Percentiles rank a stretch among this genome's conserved stretches.
phyloP scores from a whole-genome alignment of 768 basidiomycete genomes.

The Astraeus odoratus region DNA sequence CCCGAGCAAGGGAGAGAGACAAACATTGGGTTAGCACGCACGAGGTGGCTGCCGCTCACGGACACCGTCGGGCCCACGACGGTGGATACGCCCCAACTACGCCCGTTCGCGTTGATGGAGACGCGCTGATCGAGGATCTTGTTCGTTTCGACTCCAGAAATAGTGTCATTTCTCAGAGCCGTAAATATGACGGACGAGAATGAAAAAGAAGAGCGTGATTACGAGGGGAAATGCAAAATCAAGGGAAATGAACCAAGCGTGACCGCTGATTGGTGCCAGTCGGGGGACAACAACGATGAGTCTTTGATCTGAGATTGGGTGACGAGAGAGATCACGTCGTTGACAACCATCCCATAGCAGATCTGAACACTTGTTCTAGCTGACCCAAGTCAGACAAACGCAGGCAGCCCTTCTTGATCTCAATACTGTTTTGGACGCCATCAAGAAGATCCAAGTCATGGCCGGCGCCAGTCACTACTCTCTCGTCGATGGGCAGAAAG shows the following conservation, averaged over 20 bases:
- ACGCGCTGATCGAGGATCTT: slow-evolving; percentile 1
- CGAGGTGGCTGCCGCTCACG: not conserved
- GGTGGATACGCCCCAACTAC: not conserved
- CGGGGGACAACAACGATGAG: not conserved
- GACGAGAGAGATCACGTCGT: not conserved
- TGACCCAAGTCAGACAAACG: no score
- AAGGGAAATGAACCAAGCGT: slow-evolving; percentile 3
- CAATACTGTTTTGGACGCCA: not conserved
- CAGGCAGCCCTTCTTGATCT: no score
- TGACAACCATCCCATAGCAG: not conserved
- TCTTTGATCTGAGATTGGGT: slow-evolving; percentile 4
- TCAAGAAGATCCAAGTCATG: not conserved
- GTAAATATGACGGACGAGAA: slow-evolving; percentile 1
- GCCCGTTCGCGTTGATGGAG: not conserved
- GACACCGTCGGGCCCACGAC: not conserved
- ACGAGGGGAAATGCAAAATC: not conserved
- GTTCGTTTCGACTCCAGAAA: not conserved
- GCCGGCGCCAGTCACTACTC: not conserved
- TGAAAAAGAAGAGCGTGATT: slow-evolving; percentile 2
- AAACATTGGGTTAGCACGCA: no score
- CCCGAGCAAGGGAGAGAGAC: no score
- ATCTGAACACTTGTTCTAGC: no score
- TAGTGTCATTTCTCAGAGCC: not conserved
- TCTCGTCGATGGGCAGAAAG: no score
- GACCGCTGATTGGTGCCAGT: not conserved